Evolutionary conservation across 441 rosid species (phyloP).

Genomic region (Caryocar brasiliense): DNA sequence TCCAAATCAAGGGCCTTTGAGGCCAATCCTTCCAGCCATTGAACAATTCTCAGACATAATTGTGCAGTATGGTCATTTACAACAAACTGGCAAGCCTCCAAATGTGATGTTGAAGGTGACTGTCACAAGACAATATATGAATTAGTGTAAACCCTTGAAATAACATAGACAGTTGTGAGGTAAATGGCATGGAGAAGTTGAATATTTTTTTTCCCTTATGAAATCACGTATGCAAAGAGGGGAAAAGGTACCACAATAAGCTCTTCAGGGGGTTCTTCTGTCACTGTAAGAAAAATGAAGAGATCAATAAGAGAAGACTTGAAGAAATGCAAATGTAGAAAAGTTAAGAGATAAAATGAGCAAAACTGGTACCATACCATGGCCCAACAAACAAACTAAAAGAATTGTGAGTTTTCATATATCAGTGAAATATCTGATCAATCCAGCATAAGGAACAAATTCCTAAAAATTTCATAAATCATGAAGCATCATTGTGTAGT

Average conservation of each 20-base stretch:
- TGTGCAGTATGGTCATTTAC: slow-evolving; percentile 83
- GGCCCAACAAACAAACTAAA: no score
- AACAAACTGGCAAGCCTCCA: slow-evolving; percentile 89
- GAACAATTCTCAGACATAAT: slow-evolving; percentile 84
- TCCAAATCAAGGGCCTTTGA: slow-evolving; percentile 92
- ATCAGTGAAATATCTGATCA: no score
- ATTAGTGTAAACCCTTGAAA: slow-evolving; percentile 10
- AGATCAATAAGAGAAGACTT: slow-evolving; percentile 11
- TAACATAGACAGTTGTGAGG: no score
- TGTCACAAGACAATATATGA: slow-evolving; percentile 23
- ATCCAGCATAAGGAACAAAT: not conserved
- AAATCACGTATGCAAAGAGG: not conserved
- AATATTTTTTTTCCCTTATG: not conserved
- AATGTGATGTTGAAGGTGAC: slow-evolving; percentile 93
- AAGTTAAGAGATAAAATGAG: no score
- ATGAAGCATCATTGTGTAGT: not conserved
- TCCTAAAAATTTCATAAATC: not conserved
- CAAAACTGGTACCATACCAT: no score
- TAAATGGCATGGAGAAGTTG: not conserved
- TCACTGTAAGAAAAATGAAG: slow-evolving; percentile 45
- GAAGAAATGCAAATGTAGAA: no score
- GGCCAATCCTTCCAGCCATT: slow-evolving; percentile 94
- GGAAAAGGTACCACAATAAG: slow-evolving; percentile 43
- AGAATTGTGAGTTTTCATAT: no score
- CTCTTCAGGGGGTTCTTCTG: slow-evolving; percentile 67